Conservation (phyloP, 768 basidiomycete genomes). For the Mycena sanguinolenta region DNA sequence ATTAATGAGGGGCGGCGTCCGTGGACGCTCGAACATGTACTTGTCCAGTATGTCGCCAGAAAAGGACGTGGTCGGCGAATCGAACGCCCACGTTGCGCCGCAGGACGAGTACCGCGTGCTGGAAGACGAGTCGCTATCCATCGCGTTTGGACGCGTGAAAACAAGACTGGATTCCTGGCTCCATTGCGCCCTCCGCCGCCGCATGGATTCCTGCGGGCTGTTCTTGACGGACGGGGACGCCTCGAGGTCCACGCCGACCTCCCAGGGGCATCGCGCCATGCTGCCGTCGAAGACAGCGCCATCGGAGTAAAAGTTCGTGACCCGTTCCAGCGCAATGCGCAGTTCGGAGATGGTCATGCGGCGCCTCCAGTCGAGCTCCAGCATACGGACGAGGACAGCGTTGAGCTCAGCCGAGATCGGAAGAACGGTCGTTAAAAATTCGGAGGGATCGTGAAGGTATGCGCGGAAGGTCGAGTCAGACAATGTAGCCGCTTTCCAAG, state of each 20-base stretch:
- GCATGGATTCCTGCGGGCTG: slow-evolving; percentile 31
- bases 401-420: slow-evolving; percentile 85
- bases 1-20: slow-evolving; percentile 60
- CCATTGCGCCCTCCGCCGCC: slow-evolving; percentile 54
- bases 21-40: slow-evolving; percentile 60
- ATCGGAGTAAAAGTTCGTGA: slow-evolving; percentile 79
- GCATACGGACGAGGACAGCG: slow-evolving; percentile 78
- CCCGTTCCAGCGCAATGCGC: slow-evolving; percentile 66
- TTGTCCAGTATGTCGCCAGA: slow-evolving; percentile 52
- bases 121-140: slow-evolving; percentile 33
- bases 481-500: slow-evolving; percentile 90
- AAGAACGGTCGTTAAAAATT: slow-evolving; percentile 88
- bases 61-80: slow-evolving; percentile 63
- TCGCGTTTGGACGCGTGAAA: slow-evolving; percentile 41
- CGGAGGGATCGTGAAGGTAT: slow-evolving; percentile 80
- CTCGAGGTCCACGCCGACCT: slow-evolving; percentile 70
- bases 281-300: slow-evolving; percentile 85
- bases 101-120: slow-evolving; percentile 57
- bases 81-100: slow-evolving; percentile 68
- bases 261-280: slow-evolving; percentile 85
- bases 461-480: slow-evolving; percentile 92
- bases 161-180: slow-evolving; percentile 49
- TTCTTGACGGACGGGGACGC: slow-evolving; percentile 47
- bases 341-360: slow-evolving; percentile 67
- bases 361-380: slow-evolving; percentile 77